A percentile compares a stretch with the other conserved stretches of the same genome.
Conservation (phyloP, 257 asterid genomes). For the Salvia rosmarinus region DNA sequence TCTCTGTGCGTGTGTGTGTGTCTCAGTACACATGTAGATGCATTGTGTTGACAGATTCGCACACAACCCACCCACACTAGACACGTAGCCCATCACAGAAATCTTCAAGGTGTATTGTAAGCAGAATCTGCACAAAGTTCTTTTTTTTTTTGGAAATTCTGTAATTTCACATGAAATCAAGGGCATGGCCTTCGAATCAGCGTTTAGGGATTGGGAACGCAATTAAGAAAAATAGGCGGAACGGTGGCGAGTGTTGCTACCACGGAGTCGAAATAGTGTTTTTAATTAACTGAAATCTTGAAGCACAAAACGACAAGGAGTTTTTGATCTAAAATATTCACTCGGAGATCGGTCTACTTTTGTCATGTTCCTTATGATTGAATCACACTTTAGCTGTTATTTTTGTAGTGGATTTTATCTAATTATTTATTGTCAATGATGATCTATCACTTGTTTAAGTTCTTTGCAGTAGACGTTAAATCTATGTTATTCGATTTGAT, state of each 20-base stretch:
- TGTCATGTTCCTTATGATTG: neutral
- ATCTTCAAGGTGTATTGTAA: neutral
- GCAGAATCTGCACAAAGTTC: neutral
- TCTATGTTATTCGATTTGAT: neutral
- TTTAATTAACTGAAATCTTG: slow-evolving; percentile 2
- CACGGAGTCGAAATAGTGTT: no score
- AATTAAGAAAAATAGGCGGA: slow-evolving; percentile 13
- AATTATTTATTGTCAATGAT: neutral
- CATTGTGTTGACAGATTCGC: neutral
- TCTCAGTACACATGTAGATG: neutral
- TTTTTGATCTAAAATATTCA: neutral
- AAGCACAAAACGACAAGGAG: slow-evolving; percentile 20
- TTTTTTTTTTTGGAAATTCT: neutral
- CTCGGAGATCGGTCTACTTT: neutral
- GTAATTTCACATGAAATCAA: slow-evolving; percentile 4
- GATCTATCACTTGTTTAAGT: neutral
- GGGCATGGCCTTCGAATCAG: slow-evolving; percentile 16
- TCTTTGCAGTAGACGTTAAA: neutral
- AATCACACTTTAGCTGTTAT: neutral
- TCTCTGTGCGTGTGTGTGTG: neutral
- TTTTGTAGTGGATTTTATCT: neutral
- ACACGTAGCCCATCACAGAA: neutral
- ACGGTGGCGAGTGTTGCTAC: slow-evolving; percentile 24
- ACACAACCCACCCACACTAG: slow-evolving; percentile 3
- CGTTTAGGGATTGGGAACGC: slow-evolving; percentile 21